These are phyloP conservation scores for Aureobasidium namibiae DNA, from an alignment of 2,329 filamentous ascomycete genomes.

Conservation along the genomic window DNA sequence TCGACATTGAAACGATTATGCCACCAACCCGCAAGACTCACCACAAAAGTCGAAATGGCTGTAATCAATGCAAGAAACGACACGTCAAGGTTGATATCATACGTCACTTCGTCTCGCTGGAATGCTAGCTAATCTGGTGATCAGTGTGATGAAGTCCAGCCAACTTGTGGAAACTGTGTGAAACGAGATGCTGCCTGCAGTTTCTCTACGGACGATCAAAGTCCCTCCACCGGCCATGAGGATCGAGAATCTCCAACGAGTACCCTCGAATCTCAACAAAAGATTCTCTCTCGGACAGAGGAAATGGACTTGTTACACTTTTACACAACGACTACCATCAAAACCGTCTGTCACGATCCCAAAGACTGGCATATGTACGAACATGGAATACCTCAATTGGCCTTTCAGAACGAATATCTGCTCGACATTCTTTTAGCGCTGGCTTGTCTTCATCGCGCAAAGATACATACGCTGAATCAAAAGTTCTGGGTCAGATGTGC, in stretches of 20 bases:
- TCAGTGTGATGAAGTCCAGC: slow-evolving; percentile 2
- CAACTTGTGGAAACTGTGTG: slow-evolving; percentile 3
- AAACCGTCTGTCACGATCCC: background rate
- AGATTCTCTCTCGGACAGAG: background rate
- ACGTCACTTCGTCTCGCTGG: background rate
- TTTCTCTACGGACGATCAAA: background rate
- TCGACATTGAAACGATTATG: background rate
- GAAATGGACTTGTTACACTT: slow-evolving; percentile 5
- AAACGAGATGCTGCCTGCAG: slow-evolving; percentile 2
- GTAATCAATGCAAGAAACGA: slow-evolving; percentile 30
- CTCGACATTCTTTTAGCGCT: background rate
- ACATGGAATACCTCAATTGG: background rate
- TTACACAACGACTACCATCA: background rate
- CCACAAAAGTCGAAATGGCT: slow-evolving; percentile 32
- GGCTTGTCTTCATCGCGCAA: background rate
- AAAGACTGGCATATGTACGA: slow-evolving; percentile 6
- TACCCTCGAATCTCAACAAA: background rate
- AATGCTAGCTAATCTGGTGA: background rate
- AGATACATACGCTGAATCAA: background rate
- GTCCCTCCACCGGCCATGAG: background rate
- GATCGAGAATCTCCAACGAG: background rate
- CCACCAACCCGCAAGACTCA: slow-evolving; percentile 23
- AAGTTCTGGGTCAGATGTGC: background rate
- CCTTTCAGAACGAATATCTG: background rate
- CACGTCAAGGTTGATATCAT: slow-evolving; percentile 28